These are phyloP conservation scores for Phallus indusiatus DNA, from an alignment of 768 basidiomycete species.

Conservation along the genomic window DNA sequence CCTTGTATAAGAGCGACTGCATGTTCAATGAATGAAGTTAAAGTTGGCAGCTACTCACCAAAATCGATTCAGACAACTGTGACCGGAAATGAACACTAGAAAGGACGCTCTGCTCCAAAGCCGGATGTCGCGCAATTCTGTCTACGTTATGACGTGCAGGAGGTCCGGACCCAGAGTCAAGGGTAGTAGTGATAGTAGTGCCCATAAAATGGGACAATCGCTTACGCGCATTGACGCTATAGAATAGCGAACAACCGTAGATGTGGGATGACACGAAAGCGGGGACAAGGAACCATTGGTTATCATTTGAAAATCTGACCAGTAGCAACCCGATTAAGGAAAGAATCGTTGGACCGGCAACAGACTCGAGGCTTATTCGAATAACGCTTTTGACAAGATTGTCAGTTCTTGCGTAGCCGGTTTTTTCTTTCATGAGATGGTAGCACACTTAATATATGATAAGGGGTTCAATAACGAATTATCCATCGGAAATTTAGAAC, in stretches of 20 bases:
- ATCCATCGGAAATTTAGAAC: background rate
- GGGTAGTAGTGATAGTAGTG: background rate
- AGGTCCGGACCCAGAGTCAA: background rate
- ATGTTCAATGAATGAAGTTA: no score
- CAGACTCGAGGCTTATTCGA: background rate
- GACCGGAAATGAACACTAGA: background rate
- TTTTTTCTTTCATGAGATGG: background rate
- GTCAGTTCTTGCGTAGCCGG: background rate
- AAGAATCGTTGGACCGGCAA: background rate
- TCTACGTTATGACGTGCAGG: background rate
- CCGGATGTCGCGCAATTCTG: background rate
- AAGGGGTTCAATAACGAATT: background rate
- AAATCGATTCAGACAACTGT: background rate
- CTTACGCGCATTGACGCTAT: conserved; percentile 1
- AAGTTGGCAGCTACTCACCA: no score
- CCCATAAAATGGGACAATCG: background rate
- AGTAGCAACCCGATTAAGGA: background rate
- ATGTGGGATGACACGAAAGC: background rate
- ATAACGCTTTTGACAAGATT: background rate
- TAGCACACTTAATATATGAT: background rate
- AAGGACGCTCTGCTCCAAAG: background rate
- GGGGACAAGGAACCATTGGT: background rate
- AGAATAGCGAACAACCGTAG: conserved; percentile 1
- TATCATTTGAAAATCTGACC: background rate
- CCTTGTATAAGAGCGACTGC: no score